Evolutionary conservation across 2,329 filamentous ascomycete genomes (phyloP), one percentile per base, ranked within the genome.

Genomic region (Trichoderma sp.): DNA sequence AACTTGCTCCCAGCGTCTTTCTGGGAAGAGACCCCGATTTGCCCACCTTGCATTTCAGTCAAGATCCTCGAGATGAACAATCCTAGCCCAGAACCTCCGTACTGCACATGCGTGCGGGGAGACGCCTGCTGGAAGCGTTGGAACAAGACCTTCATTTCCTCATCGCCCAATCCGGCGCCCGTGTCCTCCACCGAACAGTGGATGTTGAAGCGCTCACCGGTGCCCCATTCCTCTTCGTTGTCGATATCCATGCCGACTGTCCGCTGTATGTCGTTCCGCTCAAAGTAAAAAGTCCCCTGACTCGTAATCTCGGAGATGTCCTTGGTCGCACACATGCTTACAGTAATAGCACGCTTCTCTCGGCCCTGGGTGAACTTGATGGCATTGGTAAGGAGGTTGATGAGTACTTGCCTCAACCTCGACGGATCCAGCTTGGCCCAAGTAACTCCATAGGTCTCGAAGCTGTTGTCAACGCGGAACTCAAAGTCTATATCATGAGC

Each of bases 341-440:
- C 88, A 7, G 85, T 85, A 73, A 94, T 94, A 4, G 80, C 80
- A 17, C 88, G 83, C 67, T 81, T 86, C 63, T 88, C 86, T 66
- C 90, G 87, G 0, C 88, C 87, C 74, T 90, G 88, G 0, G 88
- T 89, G 72, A 90, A 90, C 75, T 90, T 90, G 79, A 91, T 88
- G 34, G 88, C 88, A 74, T 91, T 91, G 43, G 88, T 90, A 79
- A 93, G 90, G 15, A 95, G 83, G 76, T 95, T 94, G 78, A 94
- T 94, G 53, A 94, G 81, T 3, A 94, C 89, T 78, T 94, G 92
- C 57, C 91, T 85, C 17, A 94, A 85, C 50, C 92, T 86, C 4
- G 91, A 93, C 7, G 93, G 92, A 77, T 95, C 93, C 53, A 95
- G 84, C 74, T 87, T 91, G 53, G 92, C 90, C 90, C 91, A 93